Conservation (phyloP, 176 grass and related monocot genomes). For the Tillandsia fasciculata region DNA sequence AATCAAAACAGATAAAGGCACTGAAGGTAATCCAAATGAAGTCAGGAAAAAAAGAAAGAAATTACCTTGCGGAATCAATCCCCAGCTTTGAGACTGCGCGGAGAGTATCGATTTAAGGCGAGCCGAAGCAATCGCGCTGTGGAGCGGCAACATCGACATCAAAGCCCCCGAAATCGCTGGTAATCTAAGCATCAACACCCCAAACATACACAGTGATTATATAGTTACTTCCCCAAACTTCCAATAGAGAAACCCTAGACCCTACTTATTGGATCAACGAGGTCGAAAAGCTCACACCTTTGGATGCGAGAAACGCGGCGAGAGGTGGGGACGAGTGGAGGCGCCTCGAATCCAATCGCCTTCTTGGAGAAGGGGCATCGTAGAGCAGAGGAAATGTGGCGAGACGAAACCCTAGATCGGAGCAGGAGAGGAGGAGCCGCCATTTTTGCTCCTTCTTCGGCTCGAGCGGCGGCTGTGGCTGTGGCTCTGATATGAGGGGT, state of each 20-base stretch:
- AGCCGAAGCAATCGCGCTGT: slow-evolving; percentile 52
- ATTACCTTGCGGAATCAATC: slow-evolving; percentile 66
- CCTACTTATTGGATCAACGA: background rate
- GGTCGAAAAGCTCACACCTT: slow-evolving; percentile 24
- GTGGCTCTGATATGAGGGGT: no score
- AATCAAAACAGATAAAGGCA: no score
- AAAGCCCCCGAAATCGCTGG: slow-evolving; percentile 34
- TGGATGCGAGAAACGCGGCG: slow-evolving; percentile 33
- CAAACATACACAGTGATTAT: background rate
- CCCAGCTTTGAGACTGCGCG: slow-evolving; percentile 59
- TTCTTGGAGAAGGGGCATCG: slow-evolving; percentile 3
- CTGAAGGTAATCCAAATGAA: no score
- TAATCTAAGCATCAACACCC: slow-evolving; percentile 19
- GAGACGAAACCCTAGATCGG: slow-evolving; percentile 41
- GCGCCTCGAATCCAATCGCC: background rate
- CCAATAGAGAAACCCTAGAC: background rate
- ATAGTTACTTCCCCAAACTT: background rate
- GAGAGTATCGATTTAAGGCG: slow-evolving; percentile 48
- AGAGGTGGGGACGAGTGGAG: background rate
- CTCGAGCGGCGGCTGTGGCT: no score
- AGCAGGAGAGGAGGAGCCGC: slow-evolving; percentile 26
- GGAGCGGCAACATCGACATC: slow-evolving; percentile 53
- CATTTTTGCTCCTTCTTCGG: slow-evolving; percentile 14
- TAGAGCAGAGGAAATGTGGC: slow-evolving; percentile 21
- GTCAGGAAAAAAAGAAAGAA: background rate